Base-by-base conservation (phyloP, 768 basidiomycete genomes). In the Coprinopsis marcescibilis region DNA sequence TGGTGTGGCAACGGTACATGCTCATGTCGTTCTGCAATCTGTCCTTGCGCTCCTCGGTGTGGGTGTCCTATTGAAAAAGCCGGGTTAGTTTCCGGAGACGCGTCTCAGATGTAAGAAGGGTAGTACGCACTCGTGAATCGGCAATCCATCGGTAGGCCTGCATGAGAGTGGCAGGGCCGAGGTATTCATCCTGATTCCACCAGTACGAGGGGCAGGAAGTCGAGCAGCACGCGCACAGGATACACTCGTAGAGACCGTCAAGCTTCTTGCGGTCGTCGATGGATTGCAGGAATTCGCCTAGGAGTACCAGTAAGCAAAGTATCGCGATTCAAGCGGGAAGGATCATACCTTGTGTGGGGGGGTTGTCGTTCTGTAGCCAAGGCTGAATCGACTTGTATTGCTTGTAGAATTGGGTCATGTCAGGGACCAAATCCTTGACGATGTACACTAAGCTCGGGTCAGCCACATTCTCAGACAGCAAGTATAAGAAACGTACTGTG, bases 381-480 rank as follows among this genome's bases (percentile, higher is more conserved):
- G 95, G 95, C 65, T 99, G 84, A 66, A 99, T 95, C 14, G 93
- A 94, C 71, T 98, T 98, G 87, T 99, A 98, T 65, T 99, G 96
- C 67, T 98, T 97, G 83, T 93, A 94, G 79, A 94, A 94, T 53
- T 81, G 81, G 8, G 87, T 89, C 55, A 89, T 72, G 71, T 90
- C 86, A 15, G 89, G 90, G 2, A 99, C 94, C 59, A 99, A 84
- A 69, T 99, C 96, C 75, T 98, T 97, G 67, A 98, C 92, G 61
- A 97, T 78, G 70, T 95, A 96, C 94, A 96, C 94, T 95, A 63
- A 3, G 17, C 2, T 29, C 12, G n/a, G 17, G 15, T 41, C 26
- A 24, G 15, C 27, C 30, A 43, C 11, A 25, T 27, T 25, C 29
- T 27, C 34, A 19, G 7, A 32, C 15, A 26, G 34, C 8, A n/a